Base-by-base conservation (phyloP, 73 alveolate genomes). In the Stentor roeselii region DNA sequence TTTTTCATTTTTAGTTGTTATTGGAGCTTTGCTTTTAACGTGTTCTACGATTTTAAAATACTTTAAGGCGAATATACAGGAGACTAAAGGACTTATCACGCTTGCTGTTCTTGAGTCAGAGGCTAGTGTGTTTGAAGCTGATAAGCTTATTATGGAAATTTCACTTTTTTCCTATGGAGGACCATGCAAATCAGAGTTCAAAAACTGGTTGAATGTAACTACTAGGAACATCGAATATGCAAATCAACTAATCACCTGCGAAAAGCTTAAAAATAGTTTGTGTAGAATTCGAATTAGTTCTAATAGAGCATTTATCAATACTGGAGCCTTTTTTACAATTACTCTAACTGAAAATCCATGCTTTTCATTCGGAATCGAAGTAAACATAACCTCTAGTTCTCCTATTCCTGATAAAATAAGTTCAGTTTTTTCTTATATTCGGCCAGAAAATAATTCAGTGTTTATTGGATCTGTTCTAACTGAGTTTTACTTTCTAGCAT, bases 381-480 rank as follows among this genome's bases (percentile, higher is more conserved):
- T 76, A 39, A 76, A 76, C 39, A 6, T 76, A 35, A 39, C 84
- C 0, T 37, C 82, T 27, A 27, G 35, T 39, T 76, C 84, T 27
- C 39, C 84, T 76, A 76, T 76, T 21, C 84, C 84, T 76, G 39
- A 76, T 2, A 67, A 76, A 76, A 39, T 39, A 15, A 76, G 84
- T 76, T 36, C 40, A 36, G 39, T 21, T 6, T 0, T 21, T 21
- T n/a, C 14, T 0, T 27, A 35, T 14, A 35, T 76, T 41, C 11
- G 11, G 34, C 0, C 84, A 2, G 41, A 14, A 21, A 39, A 35
- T 14, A 41, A 34, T 67, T 14, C 21, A n/a, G 39, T 76, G 35
- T 76, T 76, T 2, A 76, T 0, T 36, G 84, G 84, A 1, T 40
- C 0, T 37, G 74, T 15, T 37, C 82, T 67, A 37, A 76, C 82